Evolutionary conservation across 2,329 filamentous ascomycete genomes (phyloP).

Genomic region (Hypoxylon sp.): DNA sequence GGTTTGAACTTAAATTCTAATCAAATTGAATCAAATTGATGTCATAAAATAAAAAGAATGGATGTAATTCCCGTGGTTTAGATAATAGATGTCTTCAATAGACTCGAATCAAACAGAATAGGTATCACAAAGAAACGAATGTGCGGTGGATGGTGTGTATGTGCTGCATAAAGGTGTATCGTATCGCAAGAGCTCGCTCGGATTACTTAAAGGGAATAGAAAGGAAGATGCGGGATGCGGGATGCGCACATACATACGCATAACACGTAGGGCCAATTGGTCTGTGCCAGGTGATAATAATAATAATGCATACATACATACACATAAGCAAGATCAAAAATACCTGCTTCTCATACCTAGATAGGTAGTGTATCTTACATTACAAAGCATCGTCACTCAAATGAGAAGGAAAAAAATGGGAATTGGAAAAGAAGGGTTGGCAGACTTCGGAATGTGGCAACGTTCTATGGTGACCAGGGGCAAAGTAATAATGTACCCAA

Average conservation of each 20-base stretch:
- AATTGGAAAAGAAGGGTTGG: conserved; percentile 21
- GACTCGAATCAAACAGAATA: conserved; percentile 1
- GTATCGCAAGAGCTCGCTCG: conserved; percentile 7
- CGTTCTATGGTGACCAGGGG: conserved; percentile 21
- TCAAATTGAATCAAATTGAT: conserved; percentile 1
- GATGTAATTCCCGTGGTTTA: no score
- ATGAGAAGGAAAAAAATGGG: conserved; percentile 5
- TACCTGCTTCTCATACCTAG: no score
- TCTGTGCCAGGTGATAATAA: conserved; percentile 16
- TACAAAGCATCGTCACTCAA: conserved; percentile 24
- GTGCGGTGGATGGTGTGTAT: no score
- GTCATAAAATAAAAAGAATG: conserved; percentile 23
- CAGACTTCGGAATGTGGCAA: conserved; percentile 34
- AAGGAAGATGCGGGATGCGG: conserved; percentile 20
- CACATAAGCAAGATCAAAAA: no score
- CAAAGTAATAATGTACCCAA: neutral
- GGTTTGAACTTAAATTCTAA: conserved; percentile 6
- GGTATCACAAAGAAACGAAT: conserved; percentile 35
- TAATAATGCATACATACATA: conserved; percentile 16
- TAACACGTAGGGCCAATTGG: conserved; percentile 22
- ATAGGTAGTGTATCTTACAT: no score
- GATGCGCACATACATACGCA: conserved; percentile 11
- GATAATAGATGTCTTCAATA: no score
- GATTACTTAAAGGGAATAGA: conserved; percentile 1
- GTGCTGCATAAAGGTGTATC: no score